Evolutionary conservation across 345 rosid genomes (phyloP).

Genomic region (Moringa oleifera): DNA sequence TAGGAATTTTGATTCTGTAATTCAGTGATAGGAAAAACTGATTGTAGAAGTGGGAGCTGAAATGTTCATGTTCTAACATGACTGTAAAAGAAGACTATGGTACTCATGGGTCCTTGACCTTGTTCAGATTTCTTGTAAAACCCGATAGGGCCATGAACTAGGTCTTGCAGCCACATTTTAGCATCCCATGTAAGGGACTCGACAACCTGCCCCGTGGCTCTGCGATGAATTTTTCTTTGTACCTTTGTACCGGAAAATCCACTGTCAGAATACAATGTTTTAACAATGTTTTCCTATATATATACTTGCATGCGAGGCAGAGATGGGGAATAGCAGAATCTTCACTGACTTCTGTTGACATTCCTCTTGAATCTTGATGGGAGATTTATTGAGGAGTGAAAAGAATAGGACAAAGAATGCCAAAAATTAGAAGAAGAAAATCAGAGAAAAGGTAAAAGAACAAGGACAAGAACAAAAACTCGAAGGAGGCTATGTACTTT

Average conservation of each 20-base stretch:
- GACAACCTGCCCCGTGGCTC: constrained; percentile 9
- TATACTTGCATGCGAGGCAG: constrained; percentile 34
- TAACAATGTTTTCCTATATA: constrained; percentile 26
- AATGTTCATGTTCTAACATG: no score
- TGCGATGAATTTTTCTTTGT: not conserved
- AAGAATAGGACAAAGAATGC: not conserved
- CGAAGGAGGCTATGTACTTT: no score
- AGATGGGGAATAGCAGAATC: constrained; percentile 6
- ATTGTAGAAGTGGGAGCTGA: no score
- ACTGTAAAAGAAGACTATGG: no score
- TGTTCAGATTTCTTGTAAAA: not conserved
- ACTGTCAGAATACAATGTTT: constrained; percentile 15
- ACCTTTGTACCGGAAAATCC: constrained; percentile 16
- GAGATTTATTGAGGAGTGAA: no score
- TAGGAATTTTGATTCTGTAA: no score
- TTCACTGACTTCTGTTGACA: not conserved
- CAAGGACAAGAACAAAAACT: no score
- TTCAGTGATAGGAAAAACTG: no score
- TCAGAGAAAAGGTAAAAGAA: no score
- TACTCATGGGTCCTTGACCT: no score
- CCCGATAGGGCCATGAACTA: constrained; percentile 23
- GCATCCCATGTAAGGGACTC: constrained; percentile 36
- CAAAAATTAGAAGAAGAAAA: not conserved
- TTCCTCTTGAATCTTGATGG: not conserved
- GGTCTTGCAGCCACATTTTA: constrained; percentile 18